Percentiles rank a stretch among this genome's conserved stretches.
Evolutionary conservation across 2,329 filamentous ascomycete species (phyloP).

Genomic region (Calonectria crousiana): DNA sequence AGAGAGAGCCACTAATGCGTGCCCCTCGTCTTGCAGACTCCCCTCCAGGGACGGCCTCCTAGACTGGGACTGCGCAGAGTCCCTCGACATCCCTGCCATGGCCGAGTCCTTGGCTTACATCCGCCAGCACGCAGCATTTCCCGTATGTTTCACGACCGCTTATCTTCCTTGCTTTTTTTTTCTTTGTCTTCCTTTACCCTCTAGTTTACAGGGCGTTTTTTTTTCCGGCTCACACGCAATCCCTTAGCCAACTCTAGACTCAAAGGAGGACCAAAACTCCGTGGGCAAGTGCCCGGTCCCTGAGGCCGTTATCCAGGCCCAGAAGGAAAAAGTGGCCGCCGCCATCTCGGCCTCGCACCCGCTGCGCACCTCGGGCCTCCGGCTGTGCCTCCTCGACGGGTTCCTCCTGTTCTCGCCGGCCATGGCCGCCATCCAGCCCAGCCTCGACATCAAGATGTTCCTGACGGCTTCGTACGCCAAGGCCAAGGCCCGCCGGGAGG

Average conservation of each 20-base stretch:
- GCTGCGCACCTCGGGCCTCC: conserved; percentile 47
- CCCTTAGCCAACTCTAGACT: conserved; percentile 47
- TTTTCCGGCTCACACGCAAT: neutral
- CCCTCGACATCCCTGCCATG: conserved; percentile 80
- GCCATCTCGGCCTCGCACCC: conserved; percentile 60
- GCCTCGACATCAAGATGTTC: conserved; percentile 83
- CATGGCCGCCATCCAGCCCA: conserved; percentile 66
- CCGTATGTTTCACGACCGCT: conserved; percentile 57
- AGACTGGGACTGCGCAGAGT: conserved; percentile 92
- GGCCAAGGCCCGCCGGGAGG: conserved; percentile 75
- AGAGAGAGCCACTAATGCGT: neutral
- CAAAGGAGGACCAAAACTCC: conserved; percentile 71
- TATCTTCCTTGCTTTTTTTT: neutral
- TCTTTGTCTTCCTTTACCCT: neutral
- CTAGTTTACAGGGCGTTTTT: neutral
- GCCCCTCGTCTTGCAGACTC: conserved; percentile 49
- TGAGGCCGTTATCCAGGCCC: conserved; percentile 57
- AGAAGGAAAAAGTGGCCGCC: conserved; percentile 60
- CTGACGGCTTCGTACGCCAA: conserved; percentile 75
- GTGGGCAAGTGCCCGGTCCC: conserved; percentile 67
- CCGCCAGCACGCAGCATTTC: conserved; percentile 73
- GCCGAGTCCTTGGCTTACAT: conserved; percentile 77
- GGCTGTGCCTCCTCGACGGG: conserved; percentile 84
- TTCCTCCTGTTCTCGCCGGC: conserved; percentile 82
- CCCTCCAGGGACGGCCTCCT: conserved; percentile 71